Evolutionary conservation across 306 rosid genomes (phyloP), one percentile per base, ranked within the genome.

Genomic region (Cercis canadensis): DNA sequence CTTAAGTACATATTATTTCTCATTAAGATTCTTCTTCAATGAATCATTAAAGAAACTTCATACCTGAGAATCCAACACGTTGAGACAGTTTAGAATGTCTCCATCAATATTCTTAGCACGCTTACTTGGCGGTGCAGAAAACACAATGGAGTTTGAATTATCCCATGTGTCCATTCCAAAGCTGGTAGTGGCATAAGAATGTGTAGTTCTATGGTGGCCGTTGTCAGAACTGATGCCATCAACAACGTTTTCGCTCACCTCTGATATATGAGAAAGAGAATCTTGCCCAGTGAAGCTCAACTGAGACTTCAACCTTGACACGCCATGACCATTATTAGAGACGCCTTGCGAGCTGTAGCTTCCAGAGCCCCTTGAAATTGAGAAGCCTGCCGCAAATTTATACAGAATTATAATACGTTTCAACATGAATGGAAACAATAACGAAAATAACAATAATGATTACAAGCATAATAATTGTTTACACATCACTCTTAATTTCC

Each of bases 271-370:
- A 40, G 96, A 87, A 47, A 82, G 81, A 60, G 88, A 89, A 58
- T 92, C 98, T 70, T 90, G 98, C 51, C 88, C 79, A 13, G 88
- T 87, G 78, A 90, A 90, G 78, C 98, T 93, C 86, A 93, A 51
- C 33, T 93, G 96, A 2, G 94, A 72, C 75, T 85, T 90, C 78
- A 90, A 73, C 67, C 93, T 84, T 7, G 92, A 72, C 1, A 67
- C 81, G 51, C 88, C 79, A 59, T 50, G 83, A 12, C 84, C 82
- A 63, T 60, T 60, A 75, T 65, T 61, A 36, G 76, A 70, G 37
- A 66, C 84, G 63, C 83, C 87, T 72, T 80, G 86, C 58, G 89
- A 67, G 64, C 71, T 59, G 52, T 88, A 88, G 63, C 80, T 74
- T 73, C 91, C 89, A 10, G 52, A 57, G 67, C 84, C 98, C 51